Base-by-base conservation (phyloP, 169 alveolate genomes). In the Miamiensis avidus region DNA sequence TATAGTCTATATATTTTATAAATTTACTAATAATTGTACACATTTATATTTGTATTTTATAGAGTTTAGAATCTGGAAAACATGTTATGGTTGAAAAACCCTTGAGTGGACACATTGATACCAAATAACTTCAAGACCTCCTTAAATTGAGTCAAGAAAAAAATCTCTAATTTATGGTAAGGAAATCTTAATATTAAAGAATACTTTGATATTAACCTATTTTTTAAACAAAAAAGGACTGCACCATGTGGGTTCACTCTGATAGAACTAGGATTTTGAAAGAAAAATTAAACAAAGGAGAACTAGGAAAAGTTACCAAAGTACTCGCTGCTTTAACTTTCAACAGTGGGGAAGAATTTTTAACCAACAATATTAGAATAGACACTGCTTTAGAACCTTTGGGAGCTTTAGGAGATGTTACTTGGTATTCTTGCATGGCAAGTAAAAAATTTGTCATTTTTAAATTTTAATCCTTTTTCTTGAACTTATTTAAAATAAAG, bases 41-140 rank as follows among this genome's bases (percentile, higher is more conserved):
- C 4, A 20, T 49, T 49, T 49, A 49, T 49, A 11, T 11, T 11
- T 4, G 20, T 49, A 49, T 49, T 49, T 49, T 49, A 49, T 49
- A 11, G 20, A 49, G 4, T 49, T 79, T 84, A 0, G 87, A 89
- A 73, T 78, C 81, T 20, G 89, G 89, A 29, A 89, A 89, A 77
- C 93, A 89, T 82, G 89, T 89, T 1, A 65, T 89, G 11, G 86
- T 88, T 0, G 93, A 89, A 82, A 89, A 89, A 65, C 93, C 93
- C 26, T 82, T 85, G 20, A 87, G 85, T 29, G 89, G 90, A 11
- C 78, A 78, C 26, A 75, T 34, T 74, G 4, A 76, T 28, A 32
- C 73, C 25, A 31, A 65, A 32, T 74, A 79, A 27, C 0, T 85
- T 11, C 16, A 69, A 69, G 81, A 76, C 0, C 69, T 85, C 75